A percentile compares a stretch with the other conserved stretches of the same genome.
phyloP scores from a whole-genome alignment of 345 rosid genomes.

The Eucalyptus polybractea region DNA sequence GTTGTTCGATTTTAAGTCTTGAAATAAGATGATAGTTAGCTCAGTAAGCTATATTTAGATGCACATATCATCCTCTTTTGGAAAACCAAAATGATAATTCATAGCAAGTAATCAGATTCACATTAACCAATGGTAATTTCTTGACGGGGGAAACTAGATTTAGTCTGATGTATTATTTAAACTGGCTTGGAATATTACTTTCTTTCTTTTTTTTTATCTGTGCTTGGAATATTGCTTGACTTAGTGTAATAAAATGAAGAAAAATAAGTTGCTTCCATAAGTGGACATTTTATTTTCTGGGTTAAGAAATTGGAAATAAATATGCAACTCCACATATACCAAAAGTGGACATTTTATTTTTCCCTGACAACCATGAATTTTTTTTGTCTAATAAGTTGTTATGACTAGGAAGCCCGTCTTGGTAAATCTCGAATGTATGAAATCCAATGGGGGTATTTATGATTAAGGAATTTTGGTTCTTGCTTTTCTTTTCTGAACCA shows the following conservation, averaged over 20 bases:
- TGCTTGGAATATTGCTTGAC: not conserved
- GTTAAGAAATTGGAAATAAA: not conserved
- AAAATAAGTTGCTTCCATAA: not conserved
- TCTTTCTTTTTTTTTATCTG: too few relatives aligned
- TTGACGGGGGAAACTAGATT: not conserved
- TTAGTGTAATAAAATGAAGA: not conserved
- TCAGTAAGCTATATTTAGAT: not conserved
- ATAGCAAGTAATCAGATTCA: not conserved
- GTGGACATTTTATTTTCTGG: not conserved
- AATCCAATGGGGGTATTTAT: not conserved
- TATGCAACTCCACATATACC: not conserved
- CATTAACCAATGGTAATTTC: not conserved
- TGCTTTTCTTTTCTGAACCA: not conserved
- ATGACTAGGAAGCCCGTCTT: not conserved
- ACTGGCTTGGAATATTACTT: not conserved
- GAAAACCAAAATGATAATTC: not conserved
- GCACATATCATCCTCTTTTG: not conserved
- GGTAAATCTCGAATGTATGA: not conserved
- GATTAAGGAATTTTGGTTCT: not conserved
- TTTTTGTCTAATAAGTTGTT: not conserved
- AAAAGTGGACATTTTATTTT: not conserved
- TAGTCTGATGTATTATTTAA: not conserved
- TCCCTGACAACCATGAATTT: not conserved
- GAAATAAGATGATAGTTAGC: not conserved
- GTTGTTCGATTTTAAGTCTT: not conserved